These are phyloP conservation scores for Bipolaris bicolor DNA, from an alignment of 2,329 filamentous ascomycete genomes.

Conservation along the genomic window DNA sequence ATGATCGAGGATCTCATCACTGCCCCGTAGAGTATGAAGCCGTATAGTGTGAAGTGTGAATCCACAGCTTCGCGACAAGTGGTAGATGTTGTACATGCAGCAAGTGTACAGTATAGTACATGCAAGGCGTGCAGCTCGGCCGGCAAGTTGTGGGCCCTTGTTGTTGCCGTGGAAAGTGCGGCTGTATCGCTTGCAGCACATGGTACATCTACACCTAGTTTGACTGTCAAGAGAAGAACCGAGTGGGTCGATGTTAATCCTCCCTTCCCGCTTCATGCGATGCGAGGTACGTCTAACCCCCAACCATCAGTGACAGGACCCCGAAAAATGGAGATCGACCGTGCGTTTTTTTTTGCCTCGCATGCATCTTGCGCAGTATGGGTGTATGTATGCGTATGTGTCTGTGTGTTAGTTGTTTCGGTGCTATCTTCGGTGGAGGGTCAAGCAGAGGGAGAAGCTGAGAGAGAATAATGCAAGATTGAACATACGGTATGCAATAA, in stretches of 20 bases:
- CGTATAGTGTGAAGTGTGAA: too few relatives aligned
- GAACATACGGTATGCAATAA: neutral
- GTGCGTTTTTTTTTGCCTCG: neutral
- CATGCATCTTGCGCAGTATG: neutral
- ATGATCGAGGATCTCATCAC: too few relatives aligned
- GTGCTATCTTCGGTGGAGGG: neutral
- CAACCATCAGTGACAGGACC: neutral
- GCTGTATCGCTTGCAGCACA: conserved; percentile 1
- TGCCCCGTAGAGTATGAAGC: too few relatives aligned
- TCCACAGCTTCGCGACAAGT: conserved; percentile 1
- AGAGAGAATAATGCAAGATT: neutral
- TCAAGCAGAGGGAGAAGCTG: conserved; percentile 1
- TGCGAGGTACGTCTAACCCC: conserved; percentile 5
- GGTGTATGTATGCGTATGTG: conserved; percentile 1
- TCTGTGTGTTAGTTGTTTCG: conserved; percentile 2
- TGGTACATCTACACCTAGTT: too few relatives aligned
- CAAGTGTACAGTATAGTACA: neutral
- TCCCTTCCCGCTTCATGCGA: conserved; percentile 8
- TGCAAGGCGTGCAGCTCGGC: neutral
- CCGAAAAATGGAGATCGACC: neutral
- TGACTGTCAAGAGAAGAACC: neutral
- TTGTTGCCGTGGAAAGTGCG: neutral
- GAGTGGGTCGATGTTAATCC: conserved; percentile 3
- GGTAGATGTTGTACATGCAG: neutral
- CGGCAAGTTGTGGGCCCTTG: neutral